phyloP scores from a whole-genome alignment of 129 eudicot species.

The Chrysanthemum lavandulifolium region DNA sequence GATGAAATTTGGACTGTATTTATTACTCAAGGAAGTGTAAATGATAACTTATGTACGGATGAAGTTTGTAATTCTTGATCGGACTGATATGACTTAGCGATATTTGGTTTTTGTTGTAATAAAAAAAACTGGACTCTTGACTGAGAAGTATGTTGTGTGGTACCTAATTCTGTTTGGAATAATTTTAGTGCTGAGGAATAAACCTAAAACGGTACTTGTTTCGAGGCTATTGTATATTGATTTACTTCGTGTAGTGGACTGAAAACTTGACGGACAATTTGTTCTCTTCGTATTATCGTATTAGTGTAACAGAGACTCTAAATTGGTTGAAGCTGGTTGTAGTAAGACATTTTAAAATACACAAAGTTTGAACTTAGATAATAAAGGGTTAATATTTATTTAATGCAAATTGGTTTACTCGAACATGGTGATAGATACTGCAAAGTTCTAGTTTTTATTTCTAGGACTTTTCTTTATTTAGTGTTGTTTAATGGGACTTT shows the following conservation, averaged over 20 bases:
- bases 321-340: slow-evolving; percentile 23
- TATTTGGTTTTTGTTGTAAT: slow-evolving; percentile 21
- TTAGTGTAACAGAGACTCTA: slow-evolving; percentile 6
- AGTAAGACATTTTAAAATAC: neutral
- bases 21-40: slow-evolving; percentile 3
- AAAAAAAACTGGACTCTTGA: slow-evolving; percentile 17
- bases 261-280: slow-evolving; percentile 13
- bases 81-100: no score
- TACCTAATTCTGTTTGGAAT: no score
- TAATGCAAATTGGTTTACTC: no score
- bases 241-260: slow-evolving; percentile 17
- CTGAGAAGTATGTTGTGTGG: neutral
- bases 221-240: neutral
- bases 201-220: slow-evolving; percentile 11
- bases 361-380: neutral
- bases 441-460: no score
- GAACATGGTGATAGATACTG: no score
- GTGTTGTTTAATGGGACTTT: no score
- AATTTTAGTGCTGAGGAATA: slow-evolving; percentile 20
- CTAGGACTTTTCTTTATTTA: no score
- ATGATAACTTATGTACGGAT: slow-evolving; percentile 5
- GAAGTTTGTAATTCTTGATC: slow-evolving; percentile 2
- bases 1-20: slow-evolving; percentile 28
- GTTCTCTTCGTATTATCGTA: slow-evolving; percentile 13
- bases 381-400: neutral